phyloP scores from a whole-genome alignment of 176 grass and related monocot genomes.

The Rhipidocladum racemiflorum region DNA sequence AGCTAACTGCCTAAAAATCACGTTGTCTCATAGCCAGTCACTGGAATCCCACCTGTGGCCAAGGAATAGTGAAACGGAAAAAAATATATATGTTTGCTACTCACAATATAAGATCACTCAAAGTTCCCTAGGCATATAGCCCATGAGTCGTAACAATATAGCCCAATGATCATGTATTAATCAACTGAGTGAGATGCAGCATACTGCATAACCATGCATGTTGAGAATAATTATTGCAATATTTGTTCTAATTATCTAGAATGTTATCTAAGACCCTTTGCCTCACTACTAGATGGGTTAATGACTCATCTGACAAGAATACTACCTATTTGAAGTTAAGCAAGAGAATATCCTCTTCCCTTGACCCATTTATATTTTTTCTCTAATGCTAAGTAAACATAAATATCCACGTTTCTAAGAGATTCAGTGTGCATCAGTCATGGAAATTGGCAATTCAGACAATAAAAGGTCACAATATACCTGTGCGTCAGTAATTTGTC shows the following conservation, averaged over 20 bases:
- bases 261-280: background rate
- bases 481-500: conserved; percentile 95
- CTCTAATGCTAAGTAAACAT: background rate
- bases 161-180: background rate
- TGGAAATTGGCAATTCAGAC: background rate
- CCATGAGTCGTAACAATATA: background rate
- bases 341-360: background rate
- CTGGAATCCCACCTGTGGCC: background rate
- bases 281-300: background rate
- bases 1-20: conserved; percentile 18
- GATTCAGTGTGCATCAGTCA: background rate
- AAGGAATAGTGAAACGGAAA: conserved; percentile 2
- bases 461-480: conserved; percentile 22
- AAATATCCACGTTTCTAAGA: conserved; percentile 3
- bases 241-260: background rate
- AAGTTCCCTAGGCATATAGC: conserved; percentile 10
- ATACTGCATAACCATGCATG: background rate
- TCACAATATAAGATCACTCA: background rate
- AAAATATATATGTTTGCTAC: background rate
- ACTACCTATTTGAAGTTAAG: background rate
- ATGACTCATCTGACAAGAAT: background rate
- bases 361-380: background rate
- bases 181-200: conserved; percentile 3
- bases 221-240: conserved; percentile 11
- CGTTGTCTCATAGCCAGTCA: background rate